Evolutionary conservation across 2,329 filamentous ascomycete species (phyloP).

Genomic region (Massarina eburnea): DNA sequence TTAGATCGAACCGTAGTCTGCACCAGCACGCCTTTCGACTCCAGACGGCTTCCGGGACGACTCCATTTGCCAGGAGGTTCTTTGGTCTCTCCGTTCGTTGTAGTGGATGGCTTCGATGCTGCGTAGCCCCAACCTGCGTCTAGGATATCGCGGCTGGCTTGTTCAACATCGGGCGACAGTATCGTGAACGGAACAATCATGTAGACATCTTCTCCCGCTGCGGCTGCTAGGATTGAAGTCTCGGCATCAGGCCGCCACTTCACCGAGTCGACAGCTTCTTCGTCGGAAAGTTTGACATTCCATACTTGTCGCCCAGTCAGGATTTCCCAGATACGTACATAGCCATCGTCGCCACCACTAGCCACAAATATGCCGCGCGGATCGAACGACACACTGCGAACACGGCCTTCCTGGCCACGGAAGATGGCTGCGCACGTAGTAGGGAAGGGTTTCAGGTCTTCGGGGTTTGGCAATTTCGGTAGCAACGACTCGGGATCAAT

Average conservation of each 20-base stretch:
- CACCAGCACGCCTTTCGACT: conserved; percentile 76
- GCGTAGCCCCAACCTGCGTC: conserved; percentile 94
- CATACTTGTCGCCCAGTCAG: conserved; percentile 84
- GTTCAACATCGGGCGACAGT: conserved; percentile 71
- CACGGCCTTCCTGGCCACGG: conserved; percentile 82
- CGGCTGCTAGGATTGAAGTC: conserved; percentile 77
- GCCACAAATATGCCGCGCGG: conserved; percentile 84
- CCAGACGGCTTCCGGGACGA: conserved; percentile 71
- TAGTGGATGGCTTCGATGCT: conserved; percentile 60
- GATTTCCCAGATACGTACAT: conserved; percentile 86
- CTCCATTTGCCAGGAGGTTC: conserved; percentile 80
- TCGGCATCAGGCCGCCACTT: conserved; percentile 87
- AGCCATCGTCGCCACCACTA: conserved; percentile 92
- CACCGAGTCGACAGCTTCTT: conserved; percentile 80
- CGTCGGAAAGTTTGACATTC: conserved; percentile 75
- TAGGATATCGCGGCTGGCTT: conserved; percentile 72
- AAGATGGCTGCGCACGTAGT: conserved; percentile 87
- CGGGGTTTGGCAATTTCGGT: conserved; percentile 88
- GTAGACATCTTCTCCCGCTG: conserved; percentile 81
- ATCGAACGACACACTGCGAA: conserved; percentile 82
- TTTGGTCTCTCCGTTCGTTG: conserved; percentile 63
- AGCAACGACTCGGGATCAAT: conserved; percentile 93
- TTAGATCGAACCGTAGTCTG: conserved; percentile 77
- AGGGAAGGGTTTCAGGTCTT: conserved; percentile 93
- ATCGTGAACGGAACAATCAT: conserved; percentile 71